Evolutionary conservation across 345 rosid genomes (phyloP), one percentile per base, ranked within the genome.

Genomic region (Gossypium turneri): DNA sequence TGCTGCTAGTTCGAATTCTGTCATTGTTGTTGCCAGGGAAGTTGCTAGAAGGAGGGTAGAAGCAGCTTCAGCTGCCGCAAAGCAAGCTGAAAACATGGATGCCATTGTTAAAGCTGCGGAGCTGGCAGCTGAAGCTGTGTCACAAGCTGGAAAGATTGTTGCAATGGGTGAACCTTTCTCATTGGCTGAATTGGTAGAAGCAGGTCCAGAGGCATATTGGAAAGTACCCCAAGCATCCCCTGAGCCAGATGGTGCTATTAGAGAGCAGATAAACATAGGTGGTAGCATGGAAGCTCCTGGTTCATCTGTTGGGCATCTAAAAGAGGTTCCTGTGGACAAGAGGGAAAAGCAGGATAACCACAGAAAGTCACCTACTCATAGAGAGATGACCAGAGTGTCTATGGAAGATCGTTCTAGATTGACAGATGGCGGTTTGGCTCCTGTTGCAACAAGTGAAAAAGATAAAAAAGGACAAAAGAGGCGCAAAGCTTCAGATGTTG

Each of bases 61-160:
- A 87, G 97, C 90, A 76, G 90, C 95, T 75, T 89, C 98, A 63
- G 92, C 92, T 74, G 97, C 98, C 73, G 79, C 98, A n/a, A 87
- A 86, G 87, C 88, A 73, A 79, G 98, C 97, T 85, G 97, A 96
- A 83, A 96, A 93, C 80, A 83, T 92, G 84, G 92, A 89, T 84
- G 92, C 98, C 20, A 83, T 93, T 73, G 88, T 96, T 38, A 93
- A 85, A 82, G 99, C 99, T 83, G 99, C 99, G 34, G 94, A 92
- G 79, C 82, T 93, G 81, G 98, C 99, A 73, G 93, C 92, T 17
- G 98, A 88, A 78, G 98, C 99, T 44, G 97, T 93, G 51, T 85
- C 92, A 53, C 98, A 92, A 82, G 98, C 97, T 75, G 98, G 98
- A 74, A 93, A 85, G 80, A 86, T 93, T 67, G 96, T 90, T 75